Conservation (phyloP, 202 grass and related monocot genomes). For the Setaria viridis region DNA sequence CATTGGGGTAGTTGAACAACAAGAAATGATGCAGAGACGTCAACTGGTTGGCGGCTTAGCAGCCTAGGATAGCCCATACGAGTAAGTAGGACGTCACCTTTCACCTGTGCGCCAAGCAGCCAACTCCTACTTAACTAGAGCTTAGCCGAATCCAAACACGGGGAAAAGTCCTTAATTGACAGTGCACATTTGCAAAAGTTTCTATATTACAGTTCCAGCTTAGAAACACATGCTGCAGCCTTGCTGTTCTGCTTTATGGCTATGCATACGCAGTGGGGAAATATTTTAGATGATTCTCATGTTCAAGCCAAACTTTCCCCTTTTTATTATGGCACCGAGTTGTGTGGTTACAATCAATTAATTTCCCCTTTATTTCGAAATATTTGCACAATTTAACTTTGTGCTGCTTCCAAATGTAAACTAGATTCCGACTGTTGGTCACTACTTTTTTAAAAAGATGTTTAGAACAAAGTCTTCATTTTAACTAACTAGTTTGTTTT, state of each 20-base stretch:
- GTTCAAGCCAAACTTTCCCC: too few relatives aligned
- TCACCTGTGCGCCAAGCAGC: not conserved
- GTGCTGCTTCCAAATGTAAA: not conserved
- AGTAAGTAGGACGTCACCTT: not conserved
- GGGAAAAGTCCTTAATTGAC: not conserved
- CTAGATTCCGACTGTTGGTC: not conserved
- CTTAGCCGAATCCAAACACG: not conserved
- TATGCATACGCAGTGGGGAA: too few relatives aligned
- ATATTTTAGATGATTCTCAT: too few relatives aligned
- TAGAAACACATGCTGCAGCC: not conserved
- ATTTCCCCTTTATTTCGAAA: not conserved
- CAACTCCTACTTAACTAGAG: not conserved
- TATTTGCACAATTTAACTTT: not conserved
- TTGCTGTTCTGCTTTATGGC: too few relatives aligned
- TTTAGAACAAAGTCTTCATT: too few relatives aligned
- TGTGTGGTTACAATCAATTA: too few relatives aligned
- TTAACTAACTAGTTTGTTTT: too few relatives aligned
- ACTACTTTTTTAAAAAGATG: not conserved
- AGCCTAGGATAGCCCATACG: not conserved
- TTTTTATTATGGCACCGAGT: too few relatives aligned
- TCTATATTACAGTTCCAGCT: not conserved
- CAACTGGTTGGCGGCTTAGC: constrained; percentile 7
- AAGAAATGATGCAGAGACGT: constrained; percentile 10
- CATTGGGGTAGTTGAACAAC: constrained; percentile 29
- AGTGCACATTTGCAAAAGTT: not conserved